Evolutionary conservation across 2,329 filamentous ascomycete species (phyloP), one percentile per base, ranked within the genome.

Genomic region (Decorospora gaudefroyi): DNA sequence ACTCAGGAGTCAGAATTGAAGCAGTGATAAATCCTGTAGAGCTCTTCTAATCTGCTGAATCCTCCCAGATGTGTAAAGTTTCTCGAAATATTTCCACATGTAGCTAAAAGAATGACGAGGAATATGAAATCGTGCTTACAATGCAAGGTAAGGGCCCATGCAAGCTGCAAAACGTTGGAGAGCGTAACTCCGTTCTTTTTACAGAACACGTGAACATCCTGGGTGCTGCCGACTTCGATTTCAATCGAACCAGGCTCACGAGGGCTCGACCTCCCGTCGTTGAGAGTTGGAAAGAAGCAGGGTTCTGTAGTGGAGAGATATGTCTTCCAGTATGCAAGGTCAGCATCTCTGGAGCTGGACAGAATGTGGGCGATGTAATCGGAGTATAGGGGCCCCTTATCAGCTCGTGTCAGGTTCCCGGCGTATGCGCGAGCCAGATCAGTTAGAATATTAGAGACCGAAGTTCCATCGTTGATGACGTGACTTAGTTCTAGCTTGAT

Each of bases 401-500:
- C 65, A 10, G 64, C 59, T n/a, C 65, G 61, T 10, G 59, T 51
- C 0, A 76, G 53, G n/a, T 68, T 65, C 7, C 68, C 67, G n/a
- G 68, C 64, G 34, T 80, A 79, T 2, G 75, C 75, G 3, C 68
- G 52, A 10, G 68, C 67, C 6, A 79, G 51, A 40, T 80, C 77
- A 3, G 69, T 66, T 4, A 77, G 57, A 4, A 80, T 68, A 31
- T 78, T 74, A 0, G 75, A 72, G 29, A 79, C 74, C 0, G 78
- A 79, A 25, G 69, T 71, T 1, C 77, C 78, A 59, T 81, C 78
- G 25, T 57, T 76, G 19, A 77, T 73, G 7, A 72, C 74, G 50
- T 80, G 78, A 49, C 73, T 79, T 12, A 81, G 64, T 41, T 80
- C 77, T 9, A 80, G 60, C 26, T 74, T 74, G 28, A 73, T 72